A percentile compares a stretch with the other conserved stretches of the same genome.
Conservation (phyloP, 257 asterid genomes). For the Leptodermis oblonga region DNA sequence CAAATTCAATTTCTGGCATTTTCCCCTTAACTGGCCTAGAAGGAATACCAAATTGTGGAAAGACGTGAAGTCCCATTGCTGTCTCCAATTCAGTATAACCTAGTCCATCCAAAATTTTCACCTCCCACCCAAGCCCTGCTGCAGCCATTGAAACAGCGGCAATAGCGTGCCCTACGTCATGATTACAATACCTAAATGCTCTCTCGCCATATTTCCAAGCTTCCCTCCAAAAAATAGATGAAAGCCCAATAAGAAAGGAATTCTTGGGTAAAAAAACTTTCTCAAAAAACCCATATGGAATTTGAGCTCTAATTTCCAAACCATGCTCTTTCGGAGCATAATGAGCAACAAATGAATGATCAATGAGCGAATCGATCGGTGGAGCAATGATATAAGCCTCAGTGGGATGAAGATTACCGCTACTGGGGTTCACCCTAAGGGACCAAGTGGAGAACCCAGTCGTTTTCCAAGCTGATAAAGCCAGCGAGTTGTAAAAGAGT, state of each 20-base stretch:
- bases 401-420: slow-evolving; percentile 92
- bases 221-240: slow-evolving; percentile 93
- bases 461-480: slow-evolving; percentile 86
- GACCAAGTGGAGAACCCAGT: slow-evolving; percentile 89
- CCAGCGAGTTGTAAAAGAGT: slow-evolving; percentile 58
- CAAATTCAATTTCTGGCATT: slow-evolving; percentile 85
- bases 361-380: slow-evolving; percentile 43
- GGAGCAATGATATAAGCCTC: slow-evolving; percentile 79
- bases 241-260: slow-evolving; percentile 64
- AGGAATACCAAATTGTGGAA: slow-evolving; percentile 46
- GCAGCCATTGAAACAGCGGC: slow-evolving; percentile 89
- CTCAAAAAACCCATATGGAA: slow-evolving; percentile 40
- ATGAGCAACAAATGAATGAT: slow-evolving; percentile 63
- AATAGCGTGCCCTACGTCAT: slow-evolving; percentile 91
- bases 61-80: slow-evolving; percentile 59
- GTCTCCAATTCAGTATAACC: slow-evolving; percentile 62
- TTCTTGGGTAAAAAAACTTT: slow-evolving; percentile 46
- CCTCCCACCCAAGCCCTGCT: slow-evolving; percentile 92
- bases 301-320: slow-evolving; percentile 67
- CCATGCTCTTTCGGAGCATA: slow-evolving; percentile 91
- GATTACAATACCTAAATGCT: slow-evolving; percentile 96
- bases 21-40: slow-evolving; percentile 59
- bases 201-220: slow-evolving; percentile 99
- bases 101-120: slow-evolving; percentile 69
- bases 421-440: slow-evolving; percentile 95